Percentiles rank a stretch among this genome's conserved stretches.
Conservation (phyloP, 768 basidiomycete genomes). For the Mrakia blollopis region DNA sequence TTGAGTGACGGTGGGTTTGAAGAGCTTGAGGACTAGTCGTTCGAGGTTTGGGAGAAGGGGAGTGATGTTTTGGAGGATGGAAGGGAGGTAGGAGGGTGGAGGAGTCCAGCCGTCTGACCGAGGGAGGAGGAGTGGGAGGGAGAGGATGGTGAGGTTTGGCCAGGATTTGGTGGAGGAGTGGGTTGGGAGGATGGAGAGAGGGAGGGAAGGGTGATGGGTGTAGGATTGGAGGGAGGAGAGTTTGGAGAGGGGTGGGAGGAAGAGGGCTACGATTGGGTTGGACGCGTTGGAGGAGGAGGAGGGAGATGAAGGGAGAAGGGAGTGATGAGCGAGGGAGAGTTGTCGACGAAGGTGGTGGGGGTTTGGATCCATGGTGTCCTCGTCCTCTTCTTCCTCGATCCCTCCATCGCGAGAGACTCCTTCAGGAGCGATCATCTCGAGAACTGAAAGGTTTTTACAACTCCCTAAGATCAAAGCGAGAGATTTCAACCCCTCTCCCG, state of each 20-base stretch:
- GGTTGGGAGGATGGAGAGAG: neutral
- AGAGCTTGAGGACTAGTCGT: neutral
- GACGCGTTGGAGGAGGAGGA: neutral
- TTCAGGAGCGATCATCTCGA: neutral
- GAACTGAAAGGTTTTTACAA: neutral
- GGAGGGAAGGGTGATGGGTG: neutral
- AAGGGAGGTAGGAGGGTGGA: neutral
- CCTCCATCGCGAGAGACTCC: no score
- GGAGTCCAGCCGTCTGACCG: slow-evolving; percentile 1
- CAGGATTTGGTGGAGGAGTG: neutral
- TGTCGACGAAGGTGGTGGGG: neutral
- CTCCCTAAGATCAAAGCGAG: neutral
- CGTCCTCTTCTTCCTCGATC: no score
- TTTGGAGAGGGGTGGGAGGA: neutral
- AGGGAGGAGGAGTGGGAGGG: neutral
- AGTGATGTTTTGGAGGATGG: neutral
- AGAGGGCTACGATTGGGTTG: neutral
- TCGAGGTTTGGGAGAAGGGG: neutral
- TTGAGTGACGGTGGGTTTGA: neutral
- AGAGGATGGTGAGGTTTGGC: neutral
- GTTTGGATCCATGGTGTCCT: no score
- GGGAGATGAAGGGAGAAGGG: neutral
- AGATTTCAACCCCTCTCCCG: neutral
- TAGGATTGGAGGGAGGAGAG: neutral
- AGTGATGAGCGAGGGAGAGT: neutral